A percentile compares a stretch with the other conserved stretches of the same genome.
Evolutionary conservation across 352 stramenopile species (phyloP).

Genomic region (Blastocystis sp.): DNA sequence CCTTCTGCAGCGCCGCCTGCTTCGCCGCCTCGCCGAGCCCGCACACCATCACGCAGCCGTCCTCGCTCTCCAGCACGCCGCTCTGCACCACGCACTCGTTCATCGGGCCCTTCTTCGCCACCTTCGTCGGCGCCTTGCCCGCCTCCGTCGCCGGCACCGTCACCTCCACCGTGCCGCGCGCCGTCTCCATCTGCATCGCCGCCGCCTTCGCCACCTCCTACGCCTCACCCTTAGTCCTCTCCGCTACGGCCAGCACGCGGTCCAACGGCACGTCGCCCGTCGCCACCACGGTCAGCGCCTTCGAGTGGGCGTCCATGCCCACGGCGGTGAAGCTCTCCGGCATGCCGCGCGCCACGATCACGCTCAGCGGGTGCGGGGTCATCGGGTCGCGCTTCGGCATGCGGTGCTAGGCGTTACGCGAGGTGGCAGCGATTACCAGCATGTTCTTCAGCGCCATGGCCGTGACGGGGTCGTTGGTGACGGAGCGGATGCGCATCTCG

Average conservation of each 20-base stretch:
- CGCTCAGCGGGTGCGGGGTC: constrained; percentile 48
- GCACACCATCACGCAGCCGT: constrained; percentile 28
- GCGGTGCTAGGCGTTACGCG: not conserved
- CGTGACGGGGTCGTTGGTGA: constrained; percentile 55
- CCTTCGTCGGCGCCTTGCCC: constrained; percentile 25
- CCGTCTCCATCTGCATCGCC: constrained; percentile 43
- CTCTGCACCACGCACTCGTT: constrained; percentile 16
- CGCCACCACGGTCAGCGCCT: constrained; percentile 36
- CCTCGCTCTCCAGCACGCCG: not conserved
- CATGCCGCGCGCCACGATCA: constrained; percentile 52
- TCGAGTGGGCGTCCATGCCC: constrained; percentile 25
- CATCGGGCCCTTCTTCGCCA: constrained; percentile 29
- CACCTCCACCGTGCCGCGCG: constrained; percentile 38
- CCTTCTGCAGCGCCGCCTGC: not conserved
- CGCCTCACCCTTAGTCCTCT: not conserved
- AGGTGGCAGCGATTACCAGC: not conserved
- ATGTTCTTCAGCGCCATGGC: constrained; percentile 61
- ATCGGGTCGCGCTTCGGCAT: constrained; percentile 49
- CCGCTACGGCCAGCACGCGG: not conserved
- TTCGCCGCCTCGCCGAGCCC: not conserved
- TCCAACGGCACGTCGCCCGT: constrained; percentile 31
- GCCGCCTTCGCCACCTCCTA: constrained; percentile 30
- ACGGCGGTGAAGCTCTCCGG: constrained; percentile 9
- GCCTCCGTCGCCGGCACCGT: constrained; percentile 16
- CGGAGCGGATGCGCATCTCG: constrained; percentile 32